Conservation (phyloP, 169 alveolate species). For the Babesia sp. region DNA sequence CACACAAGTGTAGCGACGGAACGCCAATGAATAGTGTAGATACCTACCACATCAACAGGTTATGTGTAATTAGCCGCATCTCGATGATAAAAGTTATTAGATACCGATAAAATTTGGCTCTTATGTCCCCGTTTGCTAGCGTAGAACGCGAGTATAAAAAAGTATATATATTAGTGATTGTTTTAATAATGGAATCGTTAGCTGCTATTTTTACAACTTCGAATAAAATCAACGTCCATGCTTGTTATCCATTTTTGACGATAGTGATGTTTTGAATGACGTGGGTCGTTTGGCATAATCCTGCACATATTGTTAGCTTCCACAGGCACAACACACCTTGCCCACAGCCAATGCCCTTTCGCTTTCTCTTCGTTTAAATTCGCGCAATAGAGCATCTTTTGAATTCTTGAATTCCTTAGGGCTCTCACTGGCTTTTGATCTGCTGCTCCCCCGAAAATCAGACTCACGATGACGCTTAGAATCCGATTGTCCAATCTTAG, state of each 20-base stretch:
- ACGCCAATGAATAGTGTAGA: not conserved
- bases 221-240: constrained; percentile 21
- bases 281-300: constrained; percentile 78
- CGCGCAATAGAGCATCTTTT: constrained; percentile 67
- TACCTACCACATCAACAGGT: constrained; percentile 77
- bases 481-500: not conserved
- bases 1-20: not conserved
- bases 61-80: constrained; percentile 78
- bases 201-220: not conserved
- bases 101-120: not conserved
- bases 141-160: no score
- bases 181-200: not conserved
- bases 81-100: not conserved
- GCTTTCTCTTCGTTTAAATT: constrained; percentile 70
- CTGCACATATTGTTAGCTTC: constrained; percentile 4
- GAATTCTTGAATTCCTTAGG: constrained; percentile 37
- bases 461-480: constrained; percentile 29
- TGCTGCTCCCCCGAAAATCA: constrained; percentile 4
- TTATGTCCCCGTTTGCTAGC: no score
- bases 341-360: constrained; percentile 78
- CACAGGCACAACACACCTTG: constrained; percentile 36
- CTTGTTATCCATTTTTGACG: constrained; percentile 68
- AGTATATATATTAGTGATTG: not conserved
- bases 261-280: constrained; percentile 74
- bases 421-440: constrained; percentile 6